A percentile compares a stretch with the other conserved stretches of the same genome.
Evolutionary conservation across 495 filamentous ascomycete genomes (phyloP).

Genomic region (Talaromyces proteolyticus): DNA sequence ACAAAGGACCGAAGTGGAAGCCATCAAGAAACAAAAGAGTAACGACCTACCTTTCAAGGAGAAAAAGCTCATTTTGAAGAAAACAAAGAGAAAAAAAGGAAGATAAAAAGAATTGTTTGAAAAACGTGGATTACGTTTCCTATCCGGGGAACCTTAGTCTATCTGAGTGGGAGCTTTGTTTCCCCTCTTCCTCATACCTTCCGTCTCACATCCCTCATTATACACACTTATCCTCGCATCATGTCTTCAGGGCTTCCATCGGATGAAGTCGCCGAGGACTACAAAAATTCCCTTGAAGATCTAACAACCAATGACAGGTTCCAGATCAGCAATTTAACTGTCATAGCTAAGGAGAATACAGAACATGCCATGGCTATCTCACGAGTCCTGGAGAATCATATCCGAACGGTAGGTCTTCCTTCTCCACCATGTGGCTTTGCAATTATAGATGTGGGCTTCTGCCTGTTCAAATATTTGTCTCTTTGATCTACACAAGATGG

Average conservation of each 20-base stretch:
- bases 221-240: conserved; percentile 23
- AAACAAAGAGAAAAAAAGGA: conserved; percentile 3
- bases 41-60: conserved; percentile 4
- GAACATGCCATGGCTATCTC: conserved; percentile 90
- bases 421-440: conserved; percentile 6
- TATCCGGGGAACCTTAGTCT: too few relatives aligned
- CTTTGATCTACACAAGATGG: too few relatives aligned
- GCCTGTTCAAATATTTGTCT: background rate
- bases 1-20: conserved; percentile 7
- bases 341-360: conserved; percentile 94
- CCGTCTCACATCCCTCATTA: conserved; percentile 5
- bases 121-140: too few relatives aligned
- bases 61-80: conserved; percentile 8
- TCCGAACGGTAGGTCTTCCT: conserved; percentile 71
- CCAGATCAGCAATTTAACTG: conserved; percentile 91
- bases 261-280: conserved; percentile 91
- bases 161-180: too few relatives aligned
- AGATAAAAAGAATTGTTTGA: background rate
- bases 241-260: conserved; percentile 72
- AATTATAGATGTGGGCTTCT: background rate
- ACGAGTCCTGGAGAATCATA: conserved; percentile 82
- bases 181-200: conserved; percentile 5
- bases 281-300: conserved; percentile 87
- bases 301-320: conserved; percentile 80
- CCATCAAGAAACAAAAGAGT: conserved; percentile 4